Percentiles rank a stretch among this genome's conserved stretches.
Evolutionary conservation across 148 eudicot genomes (phyloP).

Genomic region (Suaeda aralocaspica): DNA sequence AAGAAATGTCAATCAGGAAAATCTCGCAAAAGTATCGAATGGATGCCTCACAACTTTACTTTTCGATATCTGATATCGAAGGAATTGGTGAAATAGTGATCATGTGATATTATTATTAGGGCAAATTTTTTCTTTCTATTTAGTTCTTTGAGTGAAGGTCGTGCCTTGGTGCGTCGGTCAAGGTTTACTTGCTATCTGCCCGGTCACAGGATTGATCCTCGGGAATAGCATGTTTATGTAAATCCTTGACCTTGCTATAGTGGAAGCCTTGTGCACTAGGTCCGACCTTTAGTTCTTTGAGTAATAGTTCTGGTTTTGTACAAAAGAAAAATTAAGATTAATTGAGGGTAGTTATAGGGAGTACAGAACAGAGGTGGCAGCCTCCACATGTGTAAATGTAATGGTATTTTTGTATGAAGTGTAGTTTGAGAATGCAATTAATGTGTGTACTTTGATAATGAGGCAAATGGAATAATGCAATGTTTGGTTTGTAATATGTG

Average conservation of each 20-base stretch:
- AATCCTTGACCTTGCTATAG: too few species aligned
- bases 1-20: constrained; percentile 61
- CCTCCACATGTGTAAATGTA: constrained; percentile 27
- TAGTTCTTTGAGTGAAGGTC: constrained; percentile 15
- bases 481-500: not conserved
- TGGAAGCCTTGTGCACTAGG: too few species aligned
- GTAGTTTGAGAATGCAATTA: constrained; percentile 1
- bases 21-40: constrained; percentile 60
- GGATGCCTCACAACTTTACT: constrained; percentile 69
- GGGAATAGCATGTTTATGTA: too few species aligned
- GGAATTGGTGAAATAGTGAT: constrained; percentile 53
- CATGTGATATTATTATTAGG: not conserved
- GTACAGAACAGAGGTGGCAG: constrained; percentile 14
- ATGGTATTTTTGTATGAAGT: not conserved
- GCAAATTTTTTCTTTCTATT: not conserved
- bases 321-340: constrained; percentile 1
- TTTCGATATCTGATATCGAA: constrained; percentile 80
- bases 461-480: constrained; percentile 14
- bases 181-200: too few species aligned
- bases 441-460: not conserved
- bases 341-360: constrained; percentile 17
- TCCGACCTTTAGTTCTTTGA: not conserved
- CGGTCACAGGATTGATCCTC: too few species aligned
- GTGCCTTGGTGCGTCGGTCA: constrained; percentile 20
- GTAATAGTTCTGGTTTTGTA: constrained; percentile 20